phyloP scores from a whole-genome alignment of 2,329 filamentous ascomycete species.

The Emmonsia crescens region DNA sequence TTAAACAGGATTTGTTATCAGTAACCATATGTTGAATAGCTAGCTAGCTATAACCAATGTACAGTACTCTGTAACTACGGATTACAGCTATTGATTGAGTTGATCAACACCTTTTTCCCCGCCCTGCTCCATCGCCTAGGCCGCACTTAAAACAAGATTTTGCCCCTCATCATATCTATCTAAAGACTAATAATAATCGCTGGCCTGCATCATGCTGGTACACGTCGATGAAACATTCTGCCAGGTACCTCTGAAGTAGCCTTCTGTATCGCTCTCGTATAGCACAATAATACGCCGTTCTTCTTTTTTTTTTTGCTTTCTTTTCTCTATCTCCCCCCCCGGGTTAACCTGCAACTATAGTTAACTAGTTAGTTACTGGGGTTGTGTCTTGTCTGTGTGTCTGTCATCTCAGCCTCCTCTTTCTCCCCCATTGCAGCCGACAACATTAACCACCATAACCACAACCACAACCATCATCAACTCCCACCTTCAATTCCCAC shows the following conservation, averaged over 20 bases:
- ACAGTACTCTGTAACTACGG: too few relatives aligned
- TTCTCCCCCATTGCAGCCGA: neutral
- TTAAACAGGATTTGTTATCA: too few relatives aligned
- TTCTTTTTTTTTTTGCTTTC: too few relatives aligned
- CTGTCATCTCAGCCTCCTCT: conserved; percentile 10
- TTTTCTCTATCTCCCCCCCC: neutral
- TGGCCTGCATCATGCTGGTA: neutral
- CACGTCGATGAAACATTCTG: neutral
- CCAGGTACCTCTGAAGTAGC: neutral
- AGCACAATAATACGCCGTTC: too few relatives aligned
- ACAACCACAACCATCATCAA: neutral
- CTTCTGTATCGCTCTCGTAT: neutral
- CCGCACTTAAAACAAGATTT: neutral
- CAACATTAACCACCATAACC: neutral
- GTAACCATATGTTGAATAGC: too few relatives aligned
- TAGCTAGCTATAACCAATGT: too few relatives aligned
- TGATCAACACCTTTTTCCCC: neutral
- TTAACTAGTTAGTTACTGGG: neutral
- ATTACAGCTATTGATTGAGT: too few relatives aligned
- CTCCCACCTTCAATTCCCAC: neutral
- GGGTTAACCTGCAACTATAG: neutral
- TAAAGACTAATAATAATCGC: neutral
- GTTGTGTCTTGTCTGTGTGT: neutral
- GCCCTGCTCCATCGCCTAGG: neutral
- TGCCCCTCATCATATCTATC: neutral